These are phyloP conservation scores for Pelargonium cotyledonis DNA, from an alignment of 441 rosid species.

Conservation along the genomic window DNA sequence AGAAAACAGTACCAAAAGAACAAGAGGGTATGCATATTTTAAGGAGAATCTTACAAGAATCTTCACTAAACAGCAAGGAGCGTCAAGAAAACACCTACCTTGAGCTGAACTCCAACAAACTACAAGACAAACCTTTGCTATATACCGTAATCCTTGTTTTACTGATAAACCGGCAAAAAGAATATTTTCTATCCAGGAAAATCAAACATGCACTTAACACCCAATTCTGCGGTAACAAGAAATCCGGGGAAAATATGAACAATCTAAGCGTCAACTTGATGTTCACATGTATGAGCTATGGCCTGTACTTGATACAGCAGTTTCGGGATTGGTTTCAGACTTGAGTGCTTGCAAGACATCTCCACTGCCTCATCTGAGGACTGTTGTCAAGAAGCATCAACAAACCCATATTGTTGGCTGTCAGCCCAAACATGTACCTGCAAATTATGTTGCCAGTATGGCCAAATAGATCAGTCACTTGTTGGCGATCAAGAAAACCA, in stretches of 20 bases:
- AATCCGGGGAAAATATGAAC: slow-evolving; percentile 23
- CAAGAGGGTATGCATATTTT: slow-evolving; percentile 14
- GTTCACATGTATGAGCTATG: slow-evolving; percentile 15
- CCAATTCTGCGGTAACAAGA: slow-evolving; percentile 24
- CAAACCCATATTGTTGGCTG: slow-evolving; percentile 62
- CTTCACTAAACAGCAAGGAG: slow-evolving; percentile 22
- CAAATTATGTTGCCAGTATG: slow-evolving; percentile 14
- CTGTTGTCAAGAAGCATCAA: slow-evolving; percentile 71
- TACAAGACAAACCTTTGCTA: slow-evolving; percentile 15
- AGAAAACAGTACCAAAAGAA: background rate
- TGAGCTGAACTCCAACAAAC: slow-evolving; percentile 27
- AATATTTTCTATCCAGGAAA: slow-evolving; percentile 21
- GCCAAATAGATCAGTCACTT: slow-evolving; percentile 15
- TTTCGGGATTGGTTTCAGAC: slow-evolving; percentile 33
- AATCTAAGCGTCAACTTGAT: slow-evolving; percentile 17
- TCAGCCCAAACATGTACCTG: slow-evolving; percentile 60
- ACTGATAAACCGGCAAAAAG: slow-evolving; percentile 23
- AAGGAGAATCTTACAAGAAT: slow-evolving; percentile 30
- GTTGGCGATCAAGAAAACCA: background rate
- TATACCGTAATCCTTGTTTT: slow-evolving; percentile 19
- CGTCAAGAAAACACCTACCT: slow-evolving; percentile 23
- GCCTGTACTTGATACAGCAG: background rate
- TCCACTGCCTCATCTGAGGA: slow-evolving; percentile 62
- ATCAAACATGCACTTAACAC: slow-evolving; percentile 29
- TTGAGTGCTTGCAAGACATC: slow-evolving; percentile 76